Evolutionary conservation across 2,329 filamentous ascomycete genomes (phyloP), one percentile per base, ranked within the genome.

Genomic region (Epichloe hybrida): DNA sequence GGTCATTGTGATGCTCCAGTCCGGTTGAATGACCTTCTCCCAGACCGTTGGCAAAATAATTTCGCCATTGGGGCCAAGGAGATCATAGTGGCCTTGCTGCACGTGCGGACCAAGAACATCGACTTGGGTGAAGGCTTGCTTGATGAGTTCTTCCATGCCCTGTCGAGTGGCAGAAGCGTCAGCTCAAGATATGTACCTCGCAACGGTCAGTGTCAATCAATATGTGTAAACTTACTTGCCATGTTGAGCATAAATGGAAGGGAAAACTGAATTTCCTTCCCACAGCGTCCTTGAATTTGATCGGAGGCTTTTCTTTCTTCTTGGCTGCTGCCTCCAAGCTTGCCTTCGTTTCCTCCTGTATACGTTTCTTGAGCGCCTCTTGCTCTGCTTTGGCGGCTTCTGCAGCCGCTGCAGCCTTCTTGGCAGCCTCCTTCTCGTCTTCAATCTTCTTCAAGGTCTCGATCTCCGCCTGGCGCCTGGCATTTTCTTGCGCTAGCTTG

Each of bases 221-320:
- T 4, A 21, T 15, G 40, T 27, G 9, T 21, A 15, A 50, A 76
- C 80, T 64, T 79, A 90, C 86, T 71, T 75, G 72, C 88, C 88
- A 94, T 3, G 83, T 93, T 61, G 82, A 80, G 66, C 89, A 95
- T 34, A 94, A 66, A 55, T 90, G 80, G 68, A 84, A 95, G 1
- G 90, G 90, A 62, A 96, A 95, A 67, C 81, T 93, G 65, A 94
- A 96, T 66, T 94, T 95, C 57, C 90, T 79, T 35, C 88, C 87
- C 15, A 96, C 81, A 1, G 89, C 89, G 64, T 96, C 90, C 68
- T 94, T 94, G 71, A 95, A 95, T 58, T 83, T 84, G 64, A 95
- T 87, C 2, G 86, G 87, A 42, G 81, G 74, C 65, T 88, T 86
- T 40, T 83, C 77, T 54, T 76, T 76, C 54, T 73, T 72, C 59